Conservation (phyloP, 2,329 filamentous ascomycete species). For the Fusarium sp. region DNA sequence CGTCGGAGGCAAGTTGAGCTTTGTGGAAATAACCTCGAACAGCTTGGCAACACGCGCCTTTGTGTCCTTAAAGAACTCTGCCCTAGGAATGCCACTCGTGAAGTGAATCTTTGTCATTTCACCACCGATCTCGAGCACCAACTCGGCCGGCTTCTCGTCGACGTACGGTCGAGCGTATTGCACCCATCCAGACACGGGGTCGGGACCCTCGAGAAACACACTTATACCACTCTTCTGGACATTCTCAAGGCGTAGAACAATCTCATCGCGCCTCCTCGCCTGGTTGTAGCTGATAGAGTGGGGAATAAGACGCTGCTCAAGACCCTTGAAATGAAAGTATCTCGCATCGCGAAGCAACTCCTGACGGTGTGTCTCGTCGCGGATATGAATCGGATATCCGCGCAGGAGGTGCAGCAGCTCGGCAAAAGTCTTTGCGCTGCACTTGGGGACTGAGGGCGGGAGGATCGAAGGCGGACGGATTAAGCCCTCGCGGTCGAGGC, state of each 20-base stretch:
- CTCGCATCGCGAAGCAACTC: constrained; percentile 84
- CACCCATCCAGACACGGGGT: constrained; percentile 61
- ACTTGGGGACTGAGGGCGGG: constrained; percentile 80
- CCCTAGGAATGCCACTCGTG: constrained; percentile 53
- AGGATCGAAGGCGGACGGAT: constrained; percentile 86
- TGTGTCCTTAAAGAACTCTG: constrained; percentile 75
- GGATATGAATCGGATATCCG: constrained; percentile 82
- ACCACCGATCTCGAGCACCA: constrained; percentile 80
- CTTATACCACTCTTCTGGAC: constrained; percentile 86
- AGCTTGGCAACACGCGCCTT: constrained; percentile 75
- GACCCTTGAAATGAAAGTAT: constrained; percentile 90
- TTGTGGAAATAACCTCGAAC: constrained; percentile 81
- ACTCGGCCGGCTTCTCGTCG: constrained; percentile 75
- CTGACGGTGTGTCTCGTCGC: constrained; percentile 76
- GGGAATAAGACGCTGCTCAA: constrained; percentile 86
- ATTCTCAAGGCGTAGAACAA: constrained; percentile 80
- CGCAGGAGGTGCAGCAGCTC: constrained; percentile 82
- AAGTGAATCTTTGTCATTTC: constrained; percentile 69
- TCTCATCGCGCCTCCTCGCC: constrained; percentile 72
- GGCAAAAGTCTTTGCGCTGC: constrained; percentile 82
- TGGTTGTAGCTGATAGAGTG: constrained; percentile 80
- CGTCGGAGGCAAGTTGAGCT: constrained; percentile 71
- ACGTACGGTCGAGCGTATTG: constrained; percentile 85
- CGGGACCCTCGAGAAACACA: constrained; percentile 57
- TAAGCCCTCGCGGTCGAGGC: constrained; percentile 77